Base-by-base conservation (phyloP, 2,329 filamentous ascomycete species). In the Sarocladium strictum region DNA sequence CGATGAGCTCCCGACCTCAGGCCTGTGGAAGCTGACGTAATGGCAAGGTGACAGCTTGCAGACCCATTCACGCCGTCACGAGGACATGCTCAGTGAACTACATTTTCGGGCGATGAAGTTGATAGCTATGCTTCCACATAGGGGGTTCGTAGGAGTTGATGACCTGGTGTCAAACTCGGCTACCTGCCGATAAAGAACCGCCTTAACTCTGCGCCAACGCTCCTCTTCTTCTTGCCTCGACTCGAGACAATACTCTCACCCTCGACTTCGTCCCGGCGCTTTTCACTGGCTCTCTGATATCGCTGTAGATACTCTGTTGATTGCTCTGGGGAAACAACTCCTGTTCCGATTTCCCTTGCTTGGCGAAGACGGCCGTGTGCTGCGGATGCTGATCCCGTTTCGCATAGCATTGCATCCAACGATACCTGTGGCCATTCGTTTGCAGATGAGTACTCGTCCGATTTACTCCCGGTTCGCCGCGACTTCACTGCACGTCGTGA, bases 221-320 rank as follows among this genome's bases (percentile, higher is more conserved):
- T 41, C 32, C 38, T 57, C 26, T 55, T 54, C 29, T 54, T 60
- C 26, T 54, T 60, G 56, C 59, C 58, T 17, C 53, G 54, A 40
- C 38, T 45, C n/a, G 56, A 26, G 40, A 27, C 32, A 2, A 12
- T 3, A 43, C 27, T n/a, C 26, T 21, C 2, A 37, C 37, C 15
- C 27, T 38, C 24, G 17, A 24, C 53, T 43, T 50, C 43, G 1
- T 26, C 53, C 21, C 29, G 15, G 21, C 17, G 43, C 3, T 3
- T 15, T 3, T 17, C 11, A 12, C 24, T n/a, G 17, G 24, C 35
- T 19, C 66, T 64, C 10, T 59, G 61, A 55, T 68, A 70, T 11
- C 62, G 61, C 2, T 72, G 68, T 19, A 71, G 55, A 45, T 66
- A 71, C 56, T 71, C 69, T 5, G 66, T 68, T 9, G 67, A 67